Evolutionary conservation across 768 basidiomycete species (phyloP).

Genomic region (Calocera cornea): DNA sequence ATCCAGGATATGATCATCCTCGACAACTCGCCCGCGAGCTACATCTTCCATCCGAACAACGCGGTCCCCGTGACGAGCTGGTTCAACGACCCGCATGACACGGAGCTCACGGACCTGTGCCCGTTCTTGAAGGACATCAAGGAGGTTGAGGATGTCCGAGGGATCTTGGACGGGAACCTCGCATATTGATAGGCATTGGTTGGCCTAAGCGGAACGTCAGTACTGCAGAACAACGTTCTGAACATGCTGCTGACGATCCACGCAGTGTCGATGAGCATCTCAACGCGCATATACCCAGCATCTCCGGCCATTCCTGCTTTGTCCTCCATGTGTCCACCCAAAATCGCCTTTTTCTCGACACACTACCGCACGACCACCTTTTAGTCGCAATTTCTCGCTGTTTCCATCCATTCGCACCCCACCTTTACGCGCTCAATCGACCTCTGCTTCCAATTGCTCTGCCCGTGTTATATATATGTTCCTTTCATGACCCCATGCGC

Average conservation of each 20-base stretch:
- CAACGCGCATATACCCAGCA: slow-evolving; percentile 3
- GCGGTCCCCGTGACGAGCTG: slow-evolving; percentile 98
- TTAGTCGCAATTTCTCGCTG: slow-evolving; percentile 2
- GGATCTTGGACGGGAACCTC: slow-evolving; percentile 75
- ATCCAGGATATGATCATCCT: slow-evolving; percentile 92
- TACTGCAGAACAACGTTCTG: not conserved
- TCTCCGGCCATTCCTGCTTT: not conserved
- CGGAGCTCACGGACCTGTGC: slow-evolving; percentile 87
- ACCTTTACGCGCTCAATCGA: not conserved
- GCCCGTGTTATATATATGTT: not conserved
- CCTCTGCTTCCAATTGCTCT: not conserved
- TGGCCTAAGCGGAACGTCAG: not conserved
- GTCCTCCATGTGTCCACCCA: not conserved
- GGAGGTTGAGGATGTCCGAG: slow-evolving; percentile 78
- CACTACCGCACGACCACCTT: not conserved
- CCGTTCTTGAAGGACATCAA: slow-evolving; percentile 86
- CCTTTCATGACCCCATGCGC: not conserved
- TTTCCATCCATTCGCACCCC: not conserved
- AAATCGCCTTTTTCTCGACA: not conserved
- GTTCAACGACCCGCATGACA: slow-evolving; percentile 99
- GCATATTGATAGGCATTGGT: slow-evolving; percentile 23
- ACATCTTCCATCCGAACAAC: slow-evolving; percentile 98
- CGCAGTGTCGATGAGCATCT: not conserved
- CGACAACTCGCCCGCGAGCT: slow-evolving; percentile 97
- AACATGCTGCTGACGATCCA: not conserved